Conservation (phyloP, 768 basidiomycete genomes). For the Baorangia bicolor region DNA sequence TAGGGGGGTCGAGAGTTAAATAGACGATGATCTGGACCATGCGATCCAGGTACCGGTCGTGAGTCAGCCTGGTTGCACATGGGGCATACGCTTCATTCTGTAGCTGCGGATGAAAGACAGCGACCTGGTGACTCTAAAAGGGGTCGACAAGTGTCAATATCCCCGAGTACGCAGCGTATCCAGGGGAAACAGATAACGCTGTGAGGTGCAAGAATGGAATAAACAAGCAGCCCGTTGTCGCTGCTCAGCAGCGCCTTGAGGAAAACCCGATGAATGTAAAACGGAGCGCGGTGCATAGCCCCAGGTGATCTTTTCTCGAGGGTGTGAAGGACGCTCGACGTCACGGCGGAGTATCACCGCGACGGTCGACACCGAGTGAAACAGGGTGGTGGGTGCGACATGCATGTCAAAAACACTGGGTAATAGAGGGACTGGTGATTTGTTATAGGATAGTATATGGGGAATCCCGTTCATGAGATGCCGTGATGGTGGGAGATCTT, state of each 20-base stretch:
- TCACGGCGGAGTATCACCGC: neutral
- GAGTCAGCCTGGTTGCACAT: neutral
- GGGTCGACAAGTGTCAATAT: neutral
- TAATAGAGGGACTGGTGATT: neutral
- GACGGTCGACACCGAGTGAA: neutral
- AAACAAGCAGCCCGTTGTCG: neutral
- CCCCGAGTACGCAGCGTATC: neutral
- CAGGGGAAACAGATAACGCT: neutral
- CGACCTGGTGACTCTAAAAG: neutral
- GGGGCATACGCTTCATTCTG: neutral
- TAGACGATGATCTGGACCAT: neutral
- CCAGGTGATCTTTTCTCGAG: neutral
- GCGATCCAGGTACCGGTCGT: neutral
- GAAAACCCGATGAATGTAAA: neutral
- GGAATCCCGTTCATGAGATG: neutral
- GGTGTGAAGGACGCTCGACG: neutral
- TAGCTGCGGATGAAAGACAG: neutral
- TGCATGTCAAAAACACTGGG: neutral
- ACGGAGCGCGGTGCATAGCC: neutral
- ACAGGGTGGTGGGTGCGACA: neutral
- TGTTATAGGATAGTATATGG: neutral
- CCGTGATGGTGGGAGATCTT: conserved; percentile 9
- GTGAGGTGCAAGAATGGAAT: neutral
- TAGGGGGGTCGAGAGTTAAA: neutral
- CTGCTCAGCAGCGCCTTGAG: neutral